phyloP scores from a whole-genome alignment of 2,329 filamentous ascomycete species.

The Ophiostoma pallidulum region DNA sequence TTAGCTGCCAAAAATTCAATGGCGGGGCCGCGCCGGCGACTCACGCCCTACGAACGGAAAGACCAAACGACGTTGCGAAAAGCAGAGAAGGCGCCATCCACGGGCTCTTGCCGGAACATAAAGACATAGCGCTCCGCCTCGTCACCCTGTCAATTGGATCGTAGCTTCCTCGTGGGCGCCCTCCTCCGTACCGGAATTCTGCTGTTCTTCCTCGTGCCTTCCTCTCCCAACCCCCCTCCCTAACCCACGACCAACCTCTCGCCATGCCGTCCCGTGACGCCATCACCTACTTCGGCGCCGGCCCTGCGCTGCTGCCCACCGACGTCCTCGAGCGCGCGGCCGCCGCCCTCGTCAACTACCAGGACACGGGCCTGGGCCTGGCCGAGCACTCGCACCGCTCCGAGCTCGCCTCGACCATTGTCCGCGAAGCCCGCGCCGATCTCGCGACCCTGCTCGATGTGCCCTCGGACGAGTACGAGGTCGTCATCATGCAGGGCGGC shows the following conservation, averaged over 20 bases:
- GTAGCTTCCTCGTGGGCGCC: too few species aligned
- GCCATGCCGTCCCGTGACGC: slow-evolving; percentile 17
- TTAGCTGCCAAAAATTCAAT: slow-evolving; percentile 5
- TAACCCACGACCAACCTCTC: background rate
- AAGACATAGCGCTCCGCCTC: too few species aligned
- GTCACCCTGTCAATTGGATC: background rate
- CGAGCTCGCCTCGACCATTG: slow-evolving; percentile 64
- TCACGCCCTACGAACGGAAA: too few species aligned
- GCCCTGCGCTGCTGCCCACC: slow-evolving; percentile 78
- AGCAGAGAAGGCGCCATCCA: too few species aligned
- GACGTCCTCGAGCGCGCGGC: slow-evolving; percentile 69
- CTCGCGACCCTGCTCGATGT: slow-evolving; percentile 69
- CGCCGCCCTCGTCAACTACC: slow-evolving; percentile 69
- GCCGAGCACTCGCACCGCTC: slow-evolving; percentile 89
- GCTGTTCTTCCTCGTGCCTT: background rate
- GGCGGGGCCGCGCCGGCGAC: background rate
- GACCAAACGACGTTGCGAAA: too few species aligned
- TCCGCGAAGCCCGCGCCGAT: slow-evolving; percentile 67
- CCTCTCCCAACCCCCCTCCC: background rate
- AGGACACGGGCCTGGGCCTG: slow-evolving; percentile 71
- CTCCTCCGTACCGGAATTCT: background rate
- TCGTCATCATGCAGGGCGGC: slow-evolving; percentile 80
- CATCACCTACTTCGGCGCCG: slow-evolving; percentile 62
- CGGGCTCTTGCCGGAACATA: too few species aligned
- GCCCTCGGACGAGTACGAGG: slow-evolving; percentile 64